Base-by-base conservation (phyloP, 1,284 basidiomycete genomes). In the Trichosporon ovoides region DNA sequence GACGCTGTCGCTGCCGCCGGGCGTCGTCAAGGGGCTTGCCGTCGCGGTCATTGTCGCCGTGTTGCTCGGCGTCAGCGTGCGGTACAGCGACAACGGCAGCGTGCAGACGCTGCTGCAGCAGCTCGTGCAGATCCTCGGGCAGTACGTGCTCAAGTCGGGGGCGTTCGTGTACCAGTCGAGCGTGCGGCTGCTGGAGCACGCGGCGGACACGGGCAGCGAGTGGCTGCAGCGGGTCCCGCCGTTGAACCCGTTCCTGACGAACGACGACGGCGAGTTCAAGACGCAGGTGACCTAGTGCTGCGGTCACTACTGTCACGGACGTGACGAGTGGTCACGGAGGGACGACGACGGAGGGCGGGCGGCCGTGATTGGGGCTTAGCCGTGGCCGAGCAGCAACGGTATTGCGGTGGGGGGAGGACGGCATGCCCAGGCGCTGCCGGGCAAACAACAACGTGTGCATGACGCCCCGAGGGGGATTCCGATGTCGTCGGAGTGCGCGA, bases 151-250 rank as follows among this genome's bases (percentile, higher is more conserved):
- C 28, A 48, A 48, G 43, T 48, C 43, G 14, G 22, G 43, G 1
- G 13, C 28, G 43, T 48, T 48, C 43, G 43, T 48, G 43, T 48
- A 48, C 24, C 43, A 48, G 43, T 48, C 43, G 14, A n/a, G 14
- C 7, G 22, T 48, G 16, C 24, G 43, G 24, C 43, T 48, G 43
- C 43, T 48, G 43, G 43, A 48, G 22, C 24, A 48, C 22, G 43
- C 43, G 24, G 43, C 24, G 22, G 43, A 48, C 22, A 28, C 24
- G 7, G 28, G 24, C 7, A 48, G 43, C 24, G 43, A 48, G 5
- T 9, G 24, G 43, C 28, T 22, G 43, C 43, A 48, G 43, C 22
- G 28, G 16, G 43, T 48, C 14, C 43, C 43, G 24, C 28, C 28
- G 28, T 9, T 31, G 28, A 31, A 31, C 28, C 28, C 28, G n/a